Evolutionary conservation across 306 rosid genomes (phyloP), one percentile per base, ranked within the genome.

Genomic region (Luffa acutangula): DNA sequence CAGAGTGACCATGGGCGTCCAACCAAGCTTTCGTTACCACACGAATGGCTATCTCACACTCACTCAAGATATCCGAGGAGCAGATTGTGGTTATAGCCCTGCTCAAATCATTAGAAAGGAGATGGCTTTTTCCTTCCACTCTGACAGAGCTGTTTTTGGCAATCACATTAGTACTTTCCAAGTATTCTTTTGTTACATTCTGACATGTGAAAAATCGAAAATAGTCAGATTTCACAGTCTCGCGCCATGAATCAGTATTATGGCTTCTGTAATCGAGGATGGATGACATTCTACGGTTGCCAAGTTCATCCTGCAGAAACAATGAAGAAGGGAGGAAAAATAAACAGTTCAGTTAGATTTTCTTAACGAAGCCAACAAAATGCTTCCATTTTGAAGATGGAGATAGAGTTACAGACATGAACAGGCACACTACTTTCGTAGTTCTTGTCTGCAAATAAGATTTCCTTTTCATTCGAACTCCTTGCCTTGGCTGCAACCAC

Each of bases 11-110:
- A 18, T 84, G 87, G 2, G 93, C 89, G 58, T 88, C 89, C 81
- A 90, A 81, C 98, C 97, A 94, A 39, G 93, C 89, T 86, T 77
- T 88, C 42, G 91, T 79, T 60, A 94, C 72, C 8, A 82, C 83
- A 14, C 90, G 92, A 83, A 92, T 82, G 1, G 93, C 88, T n/a
- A 48, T 48, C 77, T 92, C 97, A 0, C 98, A 92, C 75, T 94
- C 92, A 0, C 80, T 80, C 79, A 90, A 78, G 76, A 79, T 81
- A 58, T 87, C 86, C 0, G 97, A 94, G 18, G 91, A 90, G 83
- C 87, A 87, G 72, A 92, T 78, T 45, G 87, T 81, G 56, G 69
- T 73, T 76, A 94, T 85, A 33, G 97, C 91, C 64, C 71, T 81
- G 72, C 75, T 74, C 17, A 90, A 69, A 45, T 86, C 87, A 54